A percentile compares a stretch with the other conserved stretches of the same genome.
phyloP scores from a whole-genome alignment of 1,284 basidiomycete species.

The Trametes sp. region DNA sequence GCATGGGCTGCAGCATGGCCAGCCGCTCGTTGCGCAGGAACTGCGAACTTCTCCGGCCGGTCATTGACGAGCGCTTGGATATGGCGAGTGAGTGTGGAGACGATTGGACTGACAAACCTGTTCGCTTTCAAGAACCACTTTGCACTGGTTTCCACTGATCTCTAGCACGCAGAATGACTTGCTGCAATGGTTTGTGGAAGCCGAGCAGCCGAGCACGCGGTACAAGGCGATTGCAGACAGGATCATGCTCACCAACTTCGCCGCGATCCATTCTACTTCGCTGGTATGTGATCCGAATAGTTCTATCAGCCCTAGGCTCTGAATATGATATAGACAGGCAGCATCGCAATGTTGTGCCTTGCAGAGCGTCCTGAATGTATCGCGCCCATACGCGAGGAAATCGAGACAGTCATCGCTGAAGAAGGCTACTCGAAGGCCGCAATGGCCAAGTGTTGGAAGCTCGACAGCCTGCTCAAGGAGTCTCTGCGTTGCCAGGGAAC shows the following conservation, averaged over 20 bases:
- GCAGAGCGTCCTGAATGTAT: conserved; percentile 49
- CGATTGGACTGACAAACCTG: conserved; percentile 17
- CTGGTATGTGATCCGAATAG: conserved; percentile 8
- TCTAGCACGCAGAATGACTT: conserved; percentile 16
- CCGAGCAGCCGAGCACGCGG: conserved; percentile 1
- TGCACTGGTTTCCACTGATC: background rate
- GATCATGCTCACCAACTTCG: conserved; percentile 40
- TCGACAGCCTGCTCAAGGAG: conserved; percentile 62
- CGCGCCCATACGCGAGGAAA: conserved; percentile 52
- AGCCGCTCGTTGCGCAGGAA: conserved; percentile 1
- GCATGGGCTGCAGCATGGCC: conserved; percentile 19
- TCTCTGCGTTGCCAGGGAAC: conserved; percentile 45
- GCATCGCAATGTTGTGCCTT: conserved; percentile 47
- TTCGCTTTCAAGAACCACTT: too few species aligned
- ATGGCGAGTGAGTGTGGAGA: background rate
- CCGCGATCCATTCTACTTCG: conserved; percentile 42
- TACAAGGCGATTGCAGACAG: conserved; percentile 21
- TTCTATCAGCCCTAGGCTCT: background rate
- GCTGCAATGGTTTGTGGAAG: conserved; percentile 32
- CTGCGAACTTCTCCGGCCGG: conserved; percentile 7
- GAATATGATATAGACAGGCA: conserved; percentile 40
- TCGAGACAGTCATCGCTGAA: conserved; percentile 43
- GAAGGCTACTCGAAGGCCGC: conserved; percentile 56
- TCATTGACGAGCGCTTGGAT: background rate
- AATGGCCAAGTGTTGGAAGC: conserved; percentile 51